These are phyloP conservation scores for Flagelloscypha sp. DNA, from an alignment of 768 basidiomycete genomes.

Conservation along the genomic window DNA sequence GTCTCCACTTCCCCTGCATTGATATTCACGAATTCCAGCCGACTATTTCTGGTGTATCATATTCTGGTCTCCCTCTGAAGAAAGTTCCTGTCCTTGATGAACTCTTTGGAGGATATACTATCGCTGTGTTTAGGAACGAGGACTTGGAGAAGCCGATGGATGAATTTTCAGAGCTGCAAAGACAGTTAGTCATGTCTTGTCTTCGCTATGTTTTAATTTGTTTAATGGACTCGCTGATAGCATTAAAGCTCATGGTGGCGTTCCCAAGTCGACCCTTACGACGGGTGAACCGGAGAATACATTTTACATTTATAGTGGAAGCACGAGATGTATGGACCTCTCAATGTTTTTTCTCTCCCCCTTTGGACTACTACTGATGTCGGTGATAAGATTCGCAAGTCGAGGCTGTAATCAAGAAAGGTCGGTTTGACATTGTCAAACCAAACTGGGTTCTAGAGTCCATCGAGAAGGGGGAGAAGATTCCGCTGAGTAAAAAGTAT, in stretches of 20 bases:
- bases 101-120: too few relatives aligned
- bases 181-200: too few relatives aligned
- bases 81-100: too few relatives aligned
- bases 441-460: slow-evolving; percentile 82
- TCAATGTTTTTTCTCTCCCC: slow-evolving; percentile 1
- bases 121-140: too few relatives aligned
- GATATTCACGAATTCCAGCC: too few relatives aligned
- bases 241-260: slow-evolving; percentile 65
- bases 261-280: too few relatives aligned
- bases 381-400: slow-evolving; percentile 54
- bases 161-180: too few relatives aligned
- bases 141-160: too few relatives aligned
- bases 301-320: slow-evolving; percentile 72
- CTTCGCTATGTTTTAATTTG: background rate
- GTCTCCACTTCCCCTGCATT: too few relatives aligned
- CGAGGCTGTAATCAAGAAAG: slow-evolving; percentile 63
- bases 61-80: too few relatives aligned
- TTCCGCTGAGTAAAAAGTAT: slow-evolving; percentile 66
- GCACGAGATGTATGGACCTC: slow-evolving; percentile 48
- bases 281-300: too few relatives aligned
- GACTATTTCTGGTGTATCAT: too few relatives aligned
- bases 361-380: slow-evolving; percentile 1
- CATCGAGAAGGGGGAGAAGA: slow-evolving; percentile 43
- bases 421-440: slow-evolving; percentile 60
- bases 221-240: slow-evolving; percentile 25